These are phyloP conservation scores for Sclerotinia subarctica DNA, from an alignment of 2,329 filamentous ascomycete species.

Conservation along the genomic window DNA sequence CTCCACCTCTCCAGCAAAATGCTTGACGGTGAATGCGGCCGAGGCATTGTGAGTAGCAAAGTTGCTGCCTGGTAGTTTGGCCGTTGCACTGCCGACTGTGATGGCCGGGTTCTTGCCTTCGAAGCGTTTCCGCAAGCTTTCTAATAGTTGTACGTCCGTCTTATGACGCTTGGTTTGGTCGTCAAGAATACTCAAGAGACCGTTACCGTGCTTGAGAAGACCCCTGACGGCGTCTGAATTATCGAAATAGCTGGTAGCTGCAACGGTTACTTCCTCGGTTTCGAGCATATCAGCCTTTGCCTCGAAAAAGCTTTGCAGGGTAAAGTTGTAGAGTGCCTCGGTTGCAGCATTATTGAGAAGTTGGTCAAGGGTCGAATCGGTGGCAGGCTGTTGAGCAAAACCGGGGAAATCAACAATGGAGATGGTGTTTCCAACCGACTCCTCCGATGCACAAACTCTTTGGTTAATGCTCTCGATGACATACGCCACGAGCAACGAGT, in stretches of 20 bases:
- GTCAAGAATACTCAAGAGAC: slow-evolving; percentile 88
- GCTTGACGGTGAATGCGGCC: slow-evolving; percentile 83
- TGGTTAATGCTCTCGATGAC: slow-evolving; percentile 93
- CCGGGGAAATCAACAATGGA: slow-evolving; percentile 96
- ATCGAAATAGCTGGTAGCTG: slow-evolving; percentile 95
- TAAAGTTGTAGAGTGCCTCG: slow-evolving; percentile 89
- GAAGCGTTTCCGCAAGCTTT: slow-evolving; percentile 88
- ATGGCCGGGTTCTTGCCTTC: slow-evolving; percentile 93
- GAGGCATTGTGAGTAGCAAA: slow-evolving; percentile 79
- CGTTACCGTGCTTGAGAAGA: slow-evolving; percentile 87
- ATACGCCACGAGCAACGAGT: slow-evolving; percentile 89
- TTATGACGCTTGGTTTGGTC: slow-evolving; percentile 90
- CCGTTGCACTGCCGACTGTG: slow-evolving; percentile 68
- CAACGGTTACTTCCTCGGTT: slow-evolving; percentile 85
- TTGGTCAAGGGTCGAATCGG: slow-evolving; percentile 83
- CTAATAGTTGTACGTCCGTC: slow-evolving; percentile 84
- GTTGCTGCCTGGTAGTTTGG: slow-evolving; percentile 81
- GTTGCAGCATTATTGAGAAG: slow-evolving; percentile 91
- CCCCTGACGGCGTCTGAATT: slow-evolving; percentile 93
- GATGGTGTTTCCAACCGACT: slow-evolving; percentile 86
- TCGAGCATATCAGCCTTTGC: slow-evolving; percentile 90
- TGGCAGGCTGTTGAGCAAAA: slow-evolving; percentile 81
- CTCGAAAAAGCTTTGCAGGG: slow-evolving; percentile 93
- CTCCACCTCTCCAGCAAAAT: slow-evolving; percentile 95
- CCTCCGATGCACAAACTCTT: slow-evolving; percentile 80